phyloP scores from a whole-genome alignment of 495 filamentous ascomycete genomes.

The Aspergillus homomorphus region DNA sequence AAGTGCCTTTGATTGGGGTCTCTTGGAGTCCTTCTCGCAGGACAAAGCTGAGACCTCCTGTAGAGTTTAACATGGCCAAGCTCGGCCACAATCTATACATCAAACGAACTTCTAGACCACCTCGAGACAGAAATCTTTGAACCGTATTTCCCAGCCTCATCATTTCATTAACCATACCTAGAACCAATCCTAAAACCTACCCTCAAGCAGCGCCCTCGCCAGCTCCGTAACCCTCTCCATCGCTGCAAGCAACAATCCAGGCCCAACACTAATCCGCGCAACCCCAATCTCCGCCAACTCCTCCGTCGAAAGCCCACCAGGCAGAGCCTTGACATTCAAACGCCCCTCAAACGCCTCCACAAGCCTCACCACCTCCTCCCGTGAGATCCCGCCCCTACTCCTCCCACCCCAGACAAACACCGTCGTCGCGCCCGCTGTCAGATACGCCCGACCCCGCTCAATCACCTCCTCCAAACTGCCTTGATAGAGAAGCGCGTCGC shows the following conservation, averaged over 20 bases:
- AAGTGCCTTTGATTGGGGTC: too few species aligned
- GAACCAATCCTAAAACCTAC: background rate
- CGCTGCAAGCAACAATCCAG: constrained; percentile 26
- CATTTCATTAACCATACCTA: background rate
- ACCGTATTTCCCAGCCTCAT: too few species aligned
- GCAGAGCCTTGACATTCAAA: constrained; percentile 40
- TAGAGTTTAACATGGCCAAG: too few species aligned
- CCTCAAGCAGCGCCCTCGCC: constrained; percentile 9
- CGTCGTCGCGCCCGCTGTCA: constrained; percentile 44
- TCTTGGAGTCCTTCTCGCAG: too few species aligned
- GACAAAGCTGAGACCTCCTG: too few species aligned
- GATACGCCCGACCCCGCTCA: constrained; percentile 39
- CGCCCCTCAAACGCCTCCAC: constrained; percentile 30
- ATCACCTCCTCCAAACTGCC: constrained; percentile 42
- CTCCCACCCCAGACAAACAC: constrained; percentile 50
- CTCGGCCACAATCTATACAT: too few species aligned
- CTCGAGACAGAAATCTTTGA: too few species aligned
- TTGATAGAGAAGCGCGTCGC: constrained; percentile 33
- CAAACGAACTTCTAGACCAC: too few species aligned
- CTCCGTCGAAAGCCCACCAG: constrained; percentile 26
- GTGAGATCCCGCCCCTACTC: constrained; percentile 25
- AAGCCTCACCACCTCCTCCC: constrained; percentile 35
- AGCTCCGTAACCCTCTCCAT: constrained; percentile 29
- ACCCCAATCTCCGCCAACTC: constrained; percentile 42
- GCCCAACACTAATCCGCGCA: constrained; percentile 45